phyloP scores from a whole-genome alignment of 805 yeast species.

The Tetrapisispora iriomotensis region DNA sequence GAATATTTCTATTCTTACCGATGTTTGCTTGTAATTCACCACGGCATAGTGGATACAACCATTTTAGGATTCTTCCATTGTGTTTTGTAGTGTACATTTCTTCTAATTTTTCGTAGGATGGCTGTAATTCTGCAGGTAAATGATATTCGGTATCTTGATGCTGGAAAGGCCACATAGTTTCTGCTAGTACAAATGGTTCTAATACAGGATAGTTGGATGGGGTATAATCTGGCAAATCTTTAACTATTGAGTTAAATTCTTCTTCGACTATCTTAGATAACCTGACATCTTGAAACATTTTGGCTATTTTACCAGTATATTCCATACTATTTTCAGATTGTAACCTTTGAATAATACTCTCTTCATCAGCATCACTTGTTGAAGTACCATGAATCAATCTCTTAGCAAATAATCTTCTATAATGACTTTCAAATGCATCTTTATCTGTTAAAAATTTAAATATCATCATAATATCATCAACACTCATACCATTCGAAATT shows the following conservation, averaged over 20 bases:
- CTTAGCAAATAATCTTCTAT: slow-evolving; percentile 79
- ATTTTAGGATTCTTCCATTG: slow-evolving; percentile 77
- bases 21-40: slow-evolving; percentile 85
- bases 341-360: slow-evolving; percentile 69
- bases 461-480: slow-evolving; percentile 76
- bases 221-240: slow-evolving; percentile 25
- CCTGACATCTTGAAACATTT: slow-evolving; percentile 92
- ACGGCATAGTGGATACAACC: slow-evolving; percentile 94
- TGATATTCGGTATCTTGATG: slow-evolving; percentile 35
- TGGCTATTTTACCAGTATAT: slow-evolving; percentile 85
- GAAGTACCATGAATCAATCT: slow-evolving; percentile 83
- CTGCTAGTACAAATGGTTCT: slow-evolving; percentile 72
- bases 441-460: slow-evolving; percentile 86
- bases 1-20: slow-evolving; percentile 70
- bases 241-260: slow-evolving; percentile 29
- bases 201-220: slow-evolving; percentile 37
- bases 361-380: slow-evolving; percentile 73
- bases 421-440: slow-evolving; percentile 89
- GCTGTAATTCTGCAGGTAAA: slow-evolving; percentile 58
- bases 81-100: slow-evolving; percentile 65
- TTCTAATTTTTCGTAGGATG: slow-evolving; percentile 57
- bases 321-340: slow-evolving; percentile 87
- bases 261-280: slow-evolving; percentile 66
- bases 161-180: slow-evolving; percentile 76
- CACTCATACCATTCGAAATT: slow-evolving; percentile 58